A percentile compares a stretch with the other conserved stretches of the same genome.
phyloP scores from a whole-genome alignment of 768 basidiomycete genomes.

The Crepidotus variabilis region DNA sequence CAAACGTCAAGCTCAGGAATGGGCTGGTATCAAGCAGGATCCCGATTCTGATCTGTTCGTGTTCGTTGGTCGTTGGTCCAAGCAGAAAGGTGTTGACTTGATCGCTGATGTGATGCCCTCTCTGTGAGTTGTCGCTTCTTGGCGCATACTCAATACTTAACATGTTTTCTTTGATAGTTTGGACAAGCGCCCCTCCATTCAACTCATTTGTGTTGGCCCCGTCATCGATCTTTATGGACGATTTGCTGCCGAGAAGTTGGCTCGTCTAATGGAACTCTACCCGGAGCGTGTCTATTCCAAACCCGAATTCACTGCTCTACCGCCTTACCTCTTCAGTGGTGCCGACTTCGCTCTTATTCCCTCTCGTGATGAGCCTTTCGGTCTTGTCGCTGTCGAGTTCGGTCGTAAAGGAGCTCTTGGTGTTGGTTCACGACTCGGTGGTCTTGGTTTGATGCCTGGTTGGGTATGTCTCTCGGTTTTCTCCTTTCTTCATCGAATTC shows the following conservation, averaged over 20 bases:
- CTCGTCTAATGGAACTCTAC: constrained; percentile 91
- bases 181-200: constrained; percentile 82
- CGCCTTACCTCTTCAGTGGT: constrained; percentile 90
- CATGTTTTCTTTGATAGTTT: constrained; percentile 42
- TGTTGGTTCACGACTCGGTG: constrained; percentile 91
- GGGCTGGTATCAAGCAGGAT: constrained; percentile 92
- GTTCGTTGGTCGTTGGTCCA: constrained; percentile 97
- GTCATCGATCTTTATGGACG: constrained; percentile 95
- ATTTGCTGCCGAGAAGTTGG: constrained; percentile 92
- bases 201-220: constrained; percentile 86
- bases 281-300: constrained; percentile 95
- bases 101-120: constrained; percentile 95
- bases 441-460: constrained; percentile 95
- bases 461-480: constrained; percentile 59
- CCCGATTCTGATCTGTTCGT: constrained; percentile 89
- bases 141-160: background rate
- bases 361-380: constrained; percentile 95
- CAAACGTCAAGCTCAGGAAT: constrained; percentile 92
- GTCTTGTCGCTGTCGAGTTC: constrained; percentile 94
- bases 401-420: constrained; percentile 95
- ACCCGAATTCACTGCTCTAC: constrained; percentile 92
- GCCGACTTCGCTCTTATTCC: constrained; percentile 96
- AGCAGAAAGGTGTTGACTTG: constrained; percentile 96
- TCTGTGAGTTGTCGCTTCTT: constrained; percentile 46
- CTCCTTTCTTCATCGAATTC: constrained; percentile 2